phyloP scores from a whole-genome alignment of 306 rosid genomes.

The Rosa rugosa region DNA sequence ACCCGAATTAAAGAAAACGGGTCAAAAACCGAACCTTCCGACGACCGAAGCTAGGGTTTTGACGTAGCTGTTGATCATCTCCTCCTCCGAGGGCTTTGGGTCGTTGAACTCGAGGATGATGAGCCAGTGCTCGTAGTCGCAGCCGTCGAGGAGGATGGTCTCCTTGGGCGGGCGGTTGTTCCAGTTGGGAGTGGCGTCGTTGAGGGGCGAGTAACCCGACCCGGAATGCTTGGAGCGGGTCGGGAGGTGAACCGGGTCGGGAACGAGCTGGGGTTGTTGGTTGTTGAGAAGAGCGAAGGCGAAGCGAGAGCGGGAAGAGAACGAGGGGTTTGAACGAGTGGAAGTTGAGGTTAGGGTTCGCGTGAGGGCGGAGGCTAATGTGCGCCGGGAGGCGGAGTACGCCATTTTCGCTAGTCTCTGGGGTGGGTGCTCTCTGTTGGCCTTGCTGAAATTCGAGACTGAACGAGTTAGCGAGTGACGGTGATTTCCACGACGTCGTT shows the following conservation, averaged over 20 bases:
- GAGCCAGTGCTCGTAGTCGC: conserved; percentile 97
- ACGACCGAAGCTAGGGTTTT: conserved; percentile 72
- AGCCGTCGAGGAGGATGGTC: conserved; percentile 86
- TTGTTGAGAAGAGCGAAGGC: conserved; percentile 38
- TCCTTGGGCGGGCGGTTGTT: conserved; percentile 91
- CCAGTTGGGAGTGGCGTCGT: conserved; percentile 89
- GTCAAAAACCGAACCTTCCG: conserved; percentile 53
- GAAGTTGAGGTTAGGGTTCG: conserved; percentile 35
- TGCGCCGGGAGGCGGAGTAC: conserved; percentile 57
- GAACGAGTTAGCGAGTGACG: not conserved
- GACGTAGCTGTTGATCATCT: conserved; percentile 72
- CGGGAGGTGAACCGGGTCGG: conserved; percentile 20
- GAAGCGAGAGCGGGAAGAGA: conserved; percentile 44
- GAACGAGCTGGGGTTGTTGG: conserved; percentile 31
- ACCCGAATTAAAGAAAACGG: not conserved
- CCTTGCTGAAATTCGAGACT: not conserved
- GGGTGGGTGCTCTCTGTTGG: not conserved
- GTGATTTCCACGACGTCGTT: no score
- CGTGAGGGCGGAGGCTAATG: conserved; percentile 38
- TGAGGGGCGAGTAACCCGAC: conserved; percentile 72
- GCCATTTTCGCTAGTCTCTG: conserved; percentile 48
- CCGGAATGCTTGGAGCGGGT: conserved; percentile 58
- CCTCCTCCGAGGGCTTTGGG: conserved; percentile 78
- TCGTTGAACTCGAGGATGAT: conserved; percentile 70
- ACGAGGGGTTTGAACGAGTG: conserved; percentile 23